These are phyloP conservation scores for Stephania cephalantha DNA, from an alignment of 164 flowering plant genomes.

Conservation along the genomic window DNA sequence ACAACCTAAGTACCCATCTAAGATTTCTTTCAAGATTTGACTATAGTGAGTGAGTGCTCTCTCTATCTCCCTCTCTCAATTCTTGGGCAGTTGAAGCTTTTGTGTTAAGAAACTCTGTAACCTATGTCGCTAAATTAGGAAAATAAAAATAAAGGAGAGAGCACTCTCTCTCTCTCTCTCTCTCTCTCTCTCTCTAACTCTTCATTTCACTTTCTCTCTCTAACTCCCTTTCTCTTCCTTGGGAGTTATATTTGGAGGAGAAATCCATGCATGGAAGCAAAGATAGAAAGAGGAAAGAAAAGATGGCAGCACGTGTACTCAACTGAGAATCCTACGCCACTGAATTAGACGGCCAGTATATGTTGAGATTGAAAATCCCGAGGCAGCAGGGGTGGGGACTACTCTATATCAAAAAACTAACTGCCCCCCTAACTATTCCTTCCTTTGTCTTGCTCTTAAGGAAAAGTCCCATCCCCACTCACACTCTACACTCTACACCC, in stretches of 20 bases:
- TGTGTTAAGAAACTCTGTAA: slow-evolving; percentile 16
- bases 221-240: neutral
- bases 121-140: neutral
- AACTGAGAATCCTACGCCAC: slow-evolving; percentile 46
- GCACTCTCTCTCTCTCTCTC: slow-evolving; percentile 2
- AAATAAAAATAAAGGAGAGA: slow-evolving; percentile 3
- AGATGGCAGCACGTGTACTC: slow-evolving; percentile 60
- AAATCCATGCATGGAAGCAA: slow-evolving; percentile 88
- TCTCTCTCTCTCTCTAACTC: slow-evolving; percentile 2
- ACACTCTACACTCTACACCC: too few species aligned
- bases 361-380: slow-evolving; percentile 22
- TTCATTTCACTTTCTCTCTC: slow-evolving; percentile 13
- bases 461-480: slow-evolving; percentile 9
- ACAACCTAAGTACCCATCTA: slow-evolving; percentile 17
- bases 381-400: slow-evolving; percentile 11
- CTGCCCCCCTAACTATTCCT: slow-evolving; percentile 47
- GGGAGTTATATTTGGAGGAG: slow-evolving; percentile 54
- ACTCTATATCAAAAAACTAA: slow-evolving; percentile 14
- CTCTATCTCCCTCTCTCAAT: neutral
- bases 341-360: slow-evolving; percentile 34
- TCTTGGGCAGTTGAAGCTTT: slow-evolving; percentile 21
- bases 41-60: too few species aligned
- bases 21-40: slow-evolving; percentile 29
- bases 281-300: slow-evolving; percentile 35
- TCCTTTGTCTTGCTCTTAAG: slow-evolving; percentile 52